A percentile compares a stretch with the other conserved stretches of the same genome.
phyloP scores from a whole-genome alignment of 1,139 yeast species.

The Taphrina betulina region DNA sequence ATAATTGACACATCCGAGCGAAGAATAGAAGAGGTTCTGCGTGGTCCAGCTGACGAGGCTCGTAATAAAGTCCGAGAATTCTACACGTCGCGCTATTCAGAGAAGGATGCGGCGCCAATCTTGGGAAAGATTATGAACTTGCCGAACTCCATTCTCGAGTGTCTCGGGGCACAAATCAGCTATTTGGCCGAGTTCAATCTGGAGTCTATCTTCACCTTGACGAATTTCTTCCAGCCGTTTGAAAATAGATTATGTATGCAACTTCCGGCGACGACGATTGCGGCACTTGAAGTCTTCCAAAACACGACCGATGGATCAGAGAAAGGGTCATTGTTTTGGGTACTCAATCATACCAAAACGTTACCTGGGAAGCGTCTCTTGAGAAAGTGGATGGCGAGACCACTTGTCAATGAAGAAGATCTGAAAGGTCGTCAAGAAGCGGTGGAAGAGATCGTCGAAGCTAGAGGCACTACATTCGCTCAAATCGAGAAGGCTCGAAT shows the following conservation, averaged over 20 bases:
- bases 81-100: constrained; percentile 25
- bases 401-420: constrained; percentile 56
- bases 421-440: constrained; percentile 65
- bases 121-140: constrained; percentile 31
- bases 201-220: constrained; percentile 55
- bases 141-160: constrained; percentile 45
- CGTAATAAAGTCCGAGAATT: constrained; percentile 22
- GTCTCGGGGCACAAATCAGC: constrained; percentile 52
- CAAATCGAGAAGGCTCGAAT: constrained; percentile 54
- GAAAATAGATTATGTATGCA: constrained; percentile 58
- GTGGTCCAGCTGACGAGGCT: constrained; percentile 36
- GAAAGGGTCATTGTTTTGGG: constrained; percentile 73
- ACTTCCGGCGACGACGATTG: constrained; percentile 65
- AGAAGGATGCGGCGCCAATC: constrained; percentile 8
- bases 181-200: constrained; percentile 66
- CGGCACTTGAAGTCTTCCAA: constrained; percentile 69
- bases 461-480: constrained; percentile 38
- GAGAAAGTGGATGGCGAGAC: constrained; percentile 70
- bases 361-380: constrained; percentile 69
- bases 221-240: constrained; percentile 56
- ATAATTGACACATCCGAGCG: constrained; percentile 39
- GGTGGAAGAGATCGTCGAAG: constrained; percentile 56
- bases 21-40: constrained; percentile 30
- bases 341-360: constrained; percentile 76
- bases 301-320: constrained; percentile 58